Percentiles rank a stretch among this genome's conserved stretches.
Evolutionary conservation across 169 alveolate species (phyloP).

Genomic region (Miamiensis avidus): DNA sequence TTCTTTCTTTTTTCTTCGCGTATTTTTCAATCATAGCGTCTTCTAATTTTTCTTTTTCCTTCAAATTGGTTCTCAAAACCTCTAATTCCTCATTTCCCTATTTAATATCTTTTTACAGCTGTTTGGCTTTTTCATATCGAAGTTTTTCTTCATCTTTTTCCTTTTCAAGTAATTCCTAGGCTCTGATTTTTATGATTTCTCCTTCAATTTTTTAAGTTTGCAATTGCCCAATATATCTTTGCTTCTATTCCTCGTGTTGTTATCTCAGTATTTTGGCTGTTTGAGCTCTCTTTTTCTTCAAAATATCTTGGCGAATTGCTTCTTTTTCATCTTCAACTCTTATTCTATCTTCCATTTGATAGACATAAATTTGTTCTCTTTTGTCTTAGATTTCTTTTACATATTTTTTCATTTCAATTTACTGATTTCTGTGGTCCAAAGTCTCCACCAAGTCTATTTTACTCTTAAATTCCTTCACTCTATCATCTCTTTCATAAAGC

Average conservation of each 20-base stretch:
- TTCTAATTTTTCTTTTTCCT: constrained; percentile 56
- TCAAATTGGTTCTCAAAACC: constrained; percentile 5
- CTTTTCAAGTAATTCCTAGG: constrained; percentile 47
- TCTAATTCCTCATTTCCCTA: constrained; percentile 46
- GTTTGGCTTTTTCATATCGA: constrained; percentile 26
- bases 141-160: constrained; percentile 55
- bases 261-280: constrained; percentile 42
- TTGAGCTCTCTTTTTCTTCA: constrained; percentile 51
- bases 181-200: constrained; percentile 57
- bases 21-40: constrained; percentile 62
- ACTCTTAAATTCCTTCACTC: constrained; percentile 62
- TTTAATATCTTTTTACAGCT: constrained; percentile 37
- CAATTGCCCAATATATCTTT: constrained; percentile 50
- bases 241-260: constrained; percentile 54
- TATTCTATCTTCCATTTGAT: constrained; percentile 41
- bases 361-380: constrained; percentile 48
- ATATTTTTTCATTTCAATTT: constrained; percentile 39
- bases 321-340: constrained; percentile 48
- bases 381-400: constrained; percentile 29
- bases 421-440: constrained; percentile 49
- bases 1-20: constrained; percentile 59
- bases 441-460: constrained; percentile 61
- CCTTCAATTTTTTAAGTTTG: constrained; percentile 70
- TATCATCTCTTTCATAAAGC: constrained; percentile 57
- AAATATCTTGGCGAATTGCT: constrained; percentile 43